Evolutionary conservation across 2,329 filamentous ascomycete species (phyloP).

Genomic region (Epicoccum sorghinum): DNA sequence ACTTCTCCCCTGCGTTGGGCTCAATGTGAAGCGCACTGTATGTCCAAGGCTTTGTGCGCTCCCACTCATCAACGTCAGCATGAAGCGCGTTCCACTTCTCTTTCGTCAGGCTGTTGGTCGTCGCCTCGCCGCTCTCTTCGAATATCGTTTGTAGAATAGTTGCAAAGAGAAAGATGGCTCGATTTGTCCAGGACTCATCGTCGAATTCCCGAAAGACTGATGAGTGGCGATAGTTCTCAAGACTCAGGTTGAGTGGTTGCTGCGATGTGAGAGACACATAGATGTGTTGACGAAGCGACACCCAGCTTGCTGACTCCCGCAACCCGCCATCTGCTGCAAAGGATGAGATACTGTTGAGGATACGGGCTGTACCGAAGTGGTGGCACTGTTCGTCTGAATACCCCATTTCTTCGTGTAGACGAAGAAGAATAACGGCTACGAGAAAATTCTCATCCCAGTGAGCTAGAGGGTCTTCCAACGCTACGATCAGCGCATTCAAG

Average conservation of each 20-base stretch:
- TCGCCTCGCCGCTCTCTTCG: slow-evolving; percentile 25
- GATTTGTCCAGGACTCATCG: slow-evolving; percentile 41
- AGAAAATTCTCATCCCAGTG: slow-evolving; percentile 56
- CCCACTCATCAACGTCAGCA: slow-evolving; percentile 40
- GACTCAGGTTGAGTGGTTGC: slow-evolving; percentile 38
- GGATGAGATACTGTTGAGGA: slow-evolving; percentile 47
- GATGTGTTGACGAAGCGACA: slow-evolving; percentile 51
- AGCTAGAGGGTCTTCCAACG: slow-evolving; percentile 50
- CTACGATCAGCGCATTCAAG: slow-evolving; percentile 54
- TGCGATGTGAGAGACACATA: slow-evolving; percentile 49
- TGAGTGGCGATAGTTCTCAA: slow-evolving; percentile 40
- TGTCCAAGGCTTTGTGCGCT: slow-evolving; percentile 39
- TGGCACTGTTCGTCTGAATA: slow-evolving; percentile 49
- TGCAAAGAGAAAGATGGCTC: slow-evolving; percentile 41
- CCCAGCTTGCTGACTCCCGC: slow-evolving; percentile 50
- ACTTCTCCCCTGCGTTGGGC: slow-evolving; percentile 29
- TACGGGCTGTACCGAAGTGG: slow-evolving; percentile 48
- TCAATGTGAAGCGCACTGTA: slow-evolving; percentile 33
- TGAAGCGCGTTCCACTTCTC: slow-evolving; percentile 39
- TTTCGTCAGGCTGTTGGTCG: slow-evolving; percentile 22
- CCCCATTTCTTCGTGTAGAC: slow-evolving; percentile 57
- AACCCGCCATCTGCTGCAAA: slow-evolving; percentile 49
- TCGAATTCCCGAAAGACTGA: slow-evolving; percentile 38
- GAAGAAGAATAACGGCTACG: slow-evolving; percentile 56
- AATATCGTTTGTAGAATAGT: slow-evolving; percentile 37